Conservation (phyloP, 148 eudicot genomes). For the Rhododendron vialii region DNA sequence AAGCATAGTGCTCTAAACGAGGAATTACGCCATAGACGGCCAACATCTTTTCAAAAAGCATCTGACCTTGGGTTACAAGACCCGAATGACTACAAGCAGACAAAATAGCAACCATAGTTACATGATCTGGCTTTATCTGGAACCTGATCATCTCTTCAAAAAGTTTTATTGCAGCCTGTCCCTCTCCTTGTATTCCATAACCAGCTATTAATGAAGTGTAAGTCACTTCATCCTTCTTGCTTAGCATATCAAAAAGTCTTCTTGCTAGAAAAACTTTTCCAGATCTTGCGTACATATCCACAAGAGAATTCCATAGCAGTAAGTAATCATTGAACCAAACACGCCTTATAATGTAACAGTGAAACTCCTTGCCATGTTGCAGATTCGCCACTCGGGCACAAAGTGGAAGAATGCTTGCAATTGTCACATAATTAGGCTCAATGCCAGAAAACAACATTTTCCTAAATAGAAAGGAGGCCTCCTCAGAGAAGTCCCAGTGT, state of each 20-base stretch:
- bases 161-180: conserved; percentile 47
- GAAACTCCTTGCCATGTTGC: conserved; percentile 74
- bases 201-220: conserved; percentile 81
- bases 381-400: conserved; percentile 72
- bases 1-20: conserved; percentile 64
- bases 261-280: conserved; percentile 54
- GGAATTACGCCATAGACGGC: conserved; percentile 52
- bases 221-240: conserved; percentile 52
- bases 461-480: conserved; percentile 67
- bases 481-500: conserved; percentile 49
- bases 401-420: conserved; percentile 64
- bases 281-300: conserved; percentile 78
- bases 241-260: conserved; percentile 51
- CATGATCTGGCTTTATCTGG: conserved; percentile 61
- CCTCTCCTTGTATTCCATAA: conserved; percentile 69
- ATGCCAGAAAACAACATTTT: conserved; percentile 60
- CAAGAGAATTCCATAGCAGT: conserved; percentile 57
- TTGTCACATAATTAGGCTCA: conserved; percentile 70
- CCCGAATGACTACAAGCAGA: conserved; percentile 86
- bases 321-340: conserved; percentile 39
- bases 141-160: conserved; percentile 62
- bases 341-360: conserved; percentile 60
- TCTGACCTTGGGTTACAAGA: conserved; percentile 59
- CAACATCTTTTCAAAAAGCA: conserved; percentile 51
- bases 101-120: conserved; percentile 66